phyloP scores from a whole-genome alignment of 192 early-diverging fungal genomes.

The Entophlyctis helioformis region DNA sequence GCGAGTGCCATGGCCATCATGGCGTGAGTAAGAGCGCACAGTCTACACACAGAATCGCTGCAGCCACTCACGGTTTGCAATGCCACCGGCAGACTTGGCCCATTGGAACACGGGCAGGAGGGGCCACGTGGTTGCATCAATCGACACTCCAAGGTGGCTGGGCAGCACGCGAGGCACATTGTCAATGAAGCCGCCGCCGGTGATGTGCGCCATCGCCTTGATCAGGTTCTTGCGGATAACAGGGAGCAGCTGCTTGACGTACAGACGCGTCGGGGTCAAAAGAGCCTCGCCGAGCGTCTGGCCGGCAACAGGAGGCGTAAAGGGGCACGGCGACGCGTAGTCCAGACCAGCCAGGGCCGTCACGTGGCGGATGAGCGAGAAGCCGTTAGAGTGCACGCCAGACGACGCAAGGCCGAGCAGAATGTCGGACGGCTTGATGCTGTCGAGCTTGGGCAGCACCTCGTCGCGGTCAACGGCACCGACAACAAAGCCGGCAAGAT shows the following conservation, averaged over 20 bases:
- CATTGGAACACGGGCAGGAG: conserved; percentile 92
- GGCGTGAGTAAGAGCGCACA: too few species aligned
- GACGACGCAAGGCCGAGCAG: conserved; percentile 89
- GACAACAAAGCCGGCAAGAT: conserved; percentile 94
- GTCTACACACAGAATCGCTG: too few species aligned
- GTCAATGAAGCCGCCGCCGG: conserved; percentile 95
- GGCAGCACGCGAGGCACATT: conserved; percentile 97
- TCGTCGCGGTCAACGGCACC: conserved; percentile 87
- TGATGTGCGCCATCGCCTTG: conserved; percentile 98
- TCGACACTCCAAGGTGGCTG: conserved; percentile 58
- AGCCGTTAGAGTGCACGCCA: conserved; percentile 98
- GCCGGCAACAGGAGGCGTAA: conserved; percentile 31
- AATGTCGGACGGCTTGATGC: conserved; percentile 69
- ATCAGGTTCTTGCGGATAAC: conserved; percentile 59
- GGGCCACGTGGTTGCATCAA: conserved; percentile 73
- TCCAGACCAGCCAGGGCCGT: conserved; percentile 53
- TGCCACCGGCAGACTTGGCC: conserved; percentile 74
- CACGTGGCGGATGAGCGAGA: conserved; percentile 91
- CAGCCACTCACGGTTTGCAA: conserved; percentile 39
- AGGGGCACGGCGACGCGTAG: conserved; percentile 75
- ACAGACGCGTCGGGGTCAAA: conserved; percentile 89
- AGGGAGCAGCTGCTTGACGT: conserved; percentile 85
- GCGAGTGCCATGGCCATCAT: too few species aligned
- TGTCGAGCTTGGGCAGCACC: conserved; percentile 72
- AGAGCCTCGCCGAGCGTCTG: conserved; percentile 70